Conservation (phyloP, 345 rosid genomes). For the Bruguiera gymnorhiza region DNA sequence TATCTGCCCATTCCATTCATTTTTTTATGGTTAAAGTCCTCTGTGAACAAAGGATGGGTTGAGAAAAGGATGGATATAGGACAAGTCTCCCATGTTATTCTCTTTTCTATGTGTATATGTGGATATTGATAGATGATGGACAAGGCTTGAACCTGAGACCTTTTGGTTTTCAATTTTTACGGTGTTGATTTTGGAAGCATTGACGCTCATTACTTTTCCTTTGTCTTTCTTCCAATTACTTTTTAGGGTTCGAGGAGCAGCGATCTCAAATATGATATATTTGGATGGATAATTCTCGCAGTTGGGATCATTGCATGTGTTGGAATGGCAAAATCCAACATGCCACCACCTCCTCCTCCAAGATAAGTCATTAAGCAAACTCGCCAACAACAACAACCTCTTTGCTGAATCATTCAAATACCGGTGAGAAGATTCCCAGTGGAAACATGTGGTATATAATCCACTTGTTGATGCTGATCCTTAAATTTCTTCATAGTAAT, state of each 20-base stretch:
- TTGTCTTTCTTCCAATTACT: not conserved
- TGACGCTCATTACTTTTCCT: not conserved
- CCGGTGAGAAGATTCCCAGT: constrained; percentile 8
- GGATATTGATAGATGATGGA: no score
- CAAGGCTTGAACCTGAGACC: no score
- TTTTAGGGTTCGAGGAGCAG: constrained; percentile 23
- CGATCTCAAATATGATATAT: constrained; percentile 23
- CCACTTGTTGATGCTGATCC: constrained; percentile 3
- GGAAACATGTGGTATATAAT: constrained; percentile 15
- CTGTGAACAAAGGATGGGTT: no score
- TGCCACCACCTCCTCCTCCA: constrained; percentile 29
- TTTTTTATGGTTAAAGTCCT: no score
- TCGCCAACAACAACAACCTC: not conserved
- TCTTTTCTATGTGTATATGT: not conserved
- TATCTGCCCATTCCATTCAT: no score
- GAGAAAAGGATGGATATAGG: no score
- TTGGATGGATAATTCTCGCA: constrained; percentile 31
- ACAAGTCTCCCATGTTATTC: not conserved
- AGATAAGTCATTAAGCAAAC: constrained; percentile 27
- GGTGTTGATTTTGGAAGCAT: not conserved
- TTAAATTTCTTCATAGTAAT: not conserved
- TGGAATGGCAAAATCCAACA: constrained; percentile 24
- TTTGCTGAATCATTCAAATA: constrained; percentile 19
- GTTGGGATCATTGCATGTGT: constrained; percentile 27
- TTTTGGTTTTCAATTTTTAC: no score